Conservation (phyloP, 73 alveolate genomes). For the Paramecium pentaurelia region DNA sequence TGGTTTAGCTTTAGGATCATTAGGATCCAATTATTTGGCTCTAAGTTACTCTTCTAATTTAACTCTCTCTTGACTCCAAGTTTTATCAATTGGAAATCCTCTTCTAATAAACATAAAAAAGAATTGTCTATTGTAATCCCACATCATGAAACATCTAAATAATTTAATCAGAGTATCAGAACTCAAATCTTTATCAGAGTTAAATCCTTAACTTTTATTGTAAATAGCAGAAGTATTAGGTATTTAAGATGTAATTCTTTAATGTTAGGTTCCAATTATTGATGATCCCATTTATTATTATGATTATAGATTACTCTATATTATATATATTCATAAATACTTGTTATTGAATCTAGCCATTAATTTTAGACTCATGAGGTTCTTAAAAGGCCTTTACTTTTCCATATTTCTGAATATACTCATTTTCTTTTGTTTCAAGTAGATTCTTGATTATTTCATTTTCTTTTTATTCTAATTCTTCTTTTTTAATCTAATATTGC, state of each 20-base stretch:
- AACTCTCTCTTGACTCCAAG: background rate
- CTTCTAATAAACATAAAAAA: constrained; percentile 18
- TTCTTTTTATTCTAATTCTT: background rate
- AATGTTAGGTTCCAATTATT: background rate
- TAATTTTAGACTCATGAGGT: background rate
- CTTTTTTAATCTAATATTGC: background rate
- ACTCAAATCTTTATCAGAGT: background rate
- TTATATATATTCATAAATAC: background rate
- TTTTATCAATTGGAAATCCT: constrained; percentile 27
- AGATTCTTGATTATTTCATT: background rate
- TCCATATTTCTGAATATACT: background rate
- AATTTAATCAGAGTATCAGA: background rate
- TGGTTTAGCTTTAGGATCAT: background rate
- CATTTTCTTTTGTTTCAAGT: background rate
- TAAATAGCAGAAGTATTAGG: background rate
- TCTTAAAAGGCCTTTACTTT: background rate
- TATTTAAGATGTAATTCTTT: background rate
- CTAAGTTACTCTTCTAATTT: background rate
- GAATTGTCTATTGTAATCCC: constrained; percentile 19
- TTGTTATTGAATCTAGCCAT: background rate
- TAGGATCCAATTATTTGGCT: background rate
- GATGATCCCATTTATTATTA: background rate
- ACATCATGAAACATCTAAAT: background rate
- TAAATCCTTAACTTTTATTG: background rate
- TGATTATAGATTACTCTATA: background rate